phyloP scores from a whole-genome alignment of 2,329 filamentous ascomycete species.

The Ophiocordyceps unilateralis region DNA sequence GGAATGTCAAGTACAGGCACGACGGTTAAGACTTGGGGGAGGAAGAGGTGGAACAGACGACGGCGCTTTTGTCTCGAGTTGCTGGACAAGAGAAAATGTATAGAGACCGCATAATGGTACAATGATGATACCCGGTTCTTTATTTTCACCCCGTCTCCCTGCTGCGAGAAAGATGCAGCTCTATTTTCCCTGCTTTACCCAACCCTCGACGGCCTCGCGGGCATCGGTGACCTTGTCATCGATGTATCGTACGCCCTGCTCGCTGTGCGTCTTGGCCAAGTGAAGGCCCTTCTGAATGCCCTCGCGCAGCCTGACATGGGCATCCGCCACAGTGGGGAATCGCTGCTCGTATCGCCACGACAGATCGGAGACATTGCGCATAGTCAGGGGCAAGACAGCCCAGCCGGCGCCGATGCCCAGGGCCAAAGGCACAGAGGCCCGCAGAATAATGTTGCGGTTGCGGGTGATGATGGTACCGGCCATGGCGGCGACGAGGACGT shows the following conservation, averaged over 20 bases:
- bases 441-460: conserved; percentile 71
- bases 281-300: conserved; percentile 51
- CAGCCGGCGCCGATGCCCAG: conserved; percentile 74
- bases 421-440: conserved; percentile 57
- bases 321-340: conserved; percentile 66
- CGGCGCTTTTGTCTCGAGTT: no score
- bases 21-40: no score
- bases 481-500: conserved; percentile 89
- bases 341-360: conserved; percentile 86
- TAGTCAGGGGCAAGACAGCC: conserved; percentile 74
- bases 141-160: not conserved
- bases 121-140: conserved; percentile 12
- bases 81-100: no score
- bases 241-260: conserved; percentile 53
- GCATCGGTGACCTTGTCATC: conserved; percentile 65
- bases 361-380: conserved; percentile 71
- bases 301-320: conserved; percentile 57
- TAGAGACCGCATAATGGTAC: conserved; percentile 17
- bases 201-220: conserved; percentile 64
- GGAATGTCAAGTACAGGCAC: no score
- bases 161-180: conserved; percentile 1
- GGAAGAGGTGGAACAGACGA: no score
- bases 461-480: conserved; percentile 80
- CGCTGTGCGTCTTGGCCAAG: conserved; percentile 58
- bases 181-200: conserved; percentile 82